phyloP scores from a whole-genome alignment of 2,329 filamentous ascomycete genomes.

The Apiospora arundinis region DNA sequence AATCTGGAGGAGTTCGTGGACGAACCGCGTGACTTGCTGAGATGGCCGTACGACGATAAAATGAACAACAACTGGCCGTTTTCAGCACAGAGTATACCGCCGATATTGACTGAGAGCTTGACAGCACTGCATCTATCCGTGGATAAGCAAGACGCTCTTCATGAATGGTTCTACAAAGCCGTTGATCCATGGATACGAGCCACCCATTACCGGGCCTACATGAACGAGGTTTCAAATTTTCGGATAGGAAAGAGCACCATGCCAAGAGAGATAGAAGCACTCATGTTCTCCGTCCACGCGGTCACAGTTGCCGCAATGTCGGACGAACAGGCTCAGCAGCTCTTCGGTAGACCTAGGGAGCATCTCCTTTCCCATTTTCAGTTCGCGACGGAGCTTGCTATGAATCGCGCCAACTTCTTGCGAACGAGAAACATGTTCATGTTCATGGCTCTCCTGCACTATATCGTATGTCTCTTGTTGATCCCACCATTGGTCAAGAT shows the following conservation, averaged over 20 bases:
- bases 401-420: slow-evolving; percentile 21
- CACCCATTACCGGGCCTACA: slow-evolving; percentile 14
- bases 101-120: not conserved
- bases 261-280: slow-evolving; percentile 16
- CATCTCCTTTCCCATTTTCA: slow-evolving; percentile 20
- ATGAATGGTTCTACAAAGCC: slow-evolving; percentile 17
- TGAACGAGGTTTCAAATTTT: slow-evolving; percentile 21
- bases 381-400: slow-evolving; percentile 17
- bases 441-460: slow-evolving; percentile 20
- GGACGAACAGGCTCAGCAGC: slow-evolving; percentile 5
- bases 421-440: slow-evolving; percentile 20
- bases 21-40: slow-evolving; percentile 22
- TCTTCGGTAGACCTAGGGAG: slow-evolving; percentile 8
- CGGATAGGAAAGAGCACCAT: slow-evolving; percentile 22
- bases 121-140: slow-evolving; percentile 19
- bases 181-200: slow-evolving; percentile 21
- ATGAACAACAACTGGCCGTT: slow-evolving; percentile 8
- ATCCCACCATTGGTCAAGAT: not conserved
- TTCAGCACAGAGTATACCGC: not conserved
- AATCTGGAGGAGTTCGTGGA: slow-evolving; percentile 19
- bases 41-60: slow-evolving; percentile 19
- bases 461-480: slow-evolving; percentile 11
- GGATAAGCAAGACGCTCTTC: slow-evolving; percentile 18
- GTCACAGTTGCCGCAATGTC: slow-evolving; percentile 19
- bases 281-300: slow-evolving; percentile 22